A percentile compares a stretch with the other conserved stretches of the same genome.
Evolutionary conservation across 2,329 filamentous ascomycete species (phyloP).

Genomic region (Aspergillus chevalieri): DNA sequence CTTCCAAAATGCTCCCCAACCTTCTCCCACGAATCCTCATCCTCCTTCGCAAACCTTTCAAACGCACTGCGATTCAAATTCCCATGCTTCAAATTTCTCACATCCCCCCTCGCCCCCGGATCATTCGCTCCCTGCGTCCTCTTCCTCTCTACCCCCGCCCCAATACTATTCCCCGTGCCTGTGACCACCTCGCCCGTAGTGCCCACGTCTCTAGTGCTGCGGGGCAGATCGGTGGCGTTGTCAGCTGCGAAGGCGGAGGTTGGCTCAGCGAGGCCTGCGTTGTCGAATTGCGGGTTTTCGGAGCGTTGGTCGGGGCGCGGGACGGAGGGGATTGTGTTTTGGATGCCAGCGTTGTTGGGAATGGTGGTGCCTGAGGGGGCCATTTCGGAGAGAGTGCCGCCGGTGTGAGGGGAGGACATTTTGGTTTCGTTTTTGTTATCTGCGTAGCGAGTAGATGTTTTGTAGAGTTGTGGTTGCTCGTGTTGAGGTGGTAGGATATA

Average conservation of each 20-base stretch:
- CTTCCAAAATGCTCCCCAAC: constrained; percentile 24
- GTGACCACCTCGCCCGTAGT: constrained; percentile 34
- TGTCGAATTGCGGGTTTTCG: constrained; percentile 26
- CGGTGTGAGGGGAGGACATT: constrained; percentile 23
- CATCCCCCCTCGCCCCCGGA: constrained; percentile 32
- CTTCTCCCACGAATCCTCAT: constrained; percentile 24
- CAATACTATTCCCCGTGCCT: constrained; percentile 36
- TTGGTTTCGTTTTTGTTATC: not conserved
- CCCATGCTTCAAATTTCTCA: constrained; percentile 35
- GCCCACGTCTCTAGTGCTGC: constrained; percentile 29
- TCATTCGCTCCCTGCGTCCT: constrained; percentile 21
- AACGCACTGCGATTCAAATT: constrained; percentile 30
- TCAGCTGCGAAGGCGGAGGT: constrained; percentile 40
- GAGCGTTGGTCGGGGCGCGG: constrained; percentile 43
- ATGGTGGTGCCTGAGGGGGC: constrained; percentile 33
- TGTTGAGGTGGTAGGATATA: not conserved
- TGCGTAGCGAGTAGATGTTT: not conserved
- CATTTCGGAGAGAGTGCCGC: constrained; percentile 37
- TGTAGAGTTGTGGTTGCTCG: not conserved
- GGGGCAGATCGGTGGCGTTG: constrained; percentile 45
- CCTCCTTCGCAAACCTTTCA: constrained; percentile 33
- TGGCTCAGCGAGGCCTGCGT: constrained; percentile 31
- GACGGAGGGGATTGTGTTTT: constrained; percentile 43
- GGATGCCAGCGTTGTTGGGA: constrained; percentile 42
- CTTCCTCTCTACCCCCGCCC: constrained; percentile 35